Conservation (phyloP, 139 green algal genomes). For the Eudorina sp. region DNA sequence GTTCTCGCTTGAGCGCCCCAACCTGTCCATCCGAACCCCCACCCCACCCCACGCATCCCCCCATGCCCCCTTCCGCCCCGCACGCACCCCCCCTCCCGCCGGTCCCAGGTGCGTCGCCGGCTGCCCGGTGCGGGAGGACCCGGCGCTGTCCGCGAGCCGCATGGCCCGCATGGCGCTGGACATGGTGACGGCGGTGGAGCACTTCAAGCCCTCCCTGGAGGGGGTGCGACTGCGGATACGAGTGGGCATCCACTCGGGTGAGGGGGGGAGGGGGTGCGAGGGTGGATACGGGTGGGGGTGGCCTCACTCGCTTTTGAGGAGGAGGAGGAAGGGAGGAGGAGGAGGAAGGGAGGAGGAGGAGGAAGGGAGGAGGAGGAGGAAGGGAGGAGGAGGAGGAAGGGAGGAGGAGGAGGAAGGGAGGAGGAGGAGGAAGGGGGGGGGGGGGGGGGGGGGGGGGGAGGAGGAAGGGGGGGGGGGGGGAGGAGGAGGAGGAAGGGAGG, state of each 20-base stretch:
- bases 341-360: too few species aligned
- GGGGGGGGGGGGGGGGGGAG: too few species aligned
- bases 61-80: not conserved
- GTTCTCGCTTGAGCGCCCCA: not conserved
- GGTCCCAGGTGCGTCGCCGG: constrained; percentile 22
- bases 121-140: constrained; percentile 14
- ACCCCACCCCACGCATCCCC: not conserved
- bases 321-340: too few species aligned
- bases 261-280: too few species aligned
- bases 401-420: too few species aligned
- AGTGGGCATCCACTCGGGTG: constrained; percentile 32
- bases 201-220: not conserved
- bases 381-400: too few species aligned
- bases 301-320: too few species aligned
- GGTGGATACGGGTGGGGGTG: too few species aligned
- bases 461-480: too few species aligned
- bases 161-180: constrained; percentile 41
- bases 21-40: not conserved
- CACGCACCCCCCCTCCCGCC: not conserved
- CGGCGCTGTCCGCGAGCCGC: not conserved
- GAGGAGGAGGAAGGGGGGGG: too few species aligned
- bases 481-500: too few species aligned
- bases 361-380: too few species aligned
- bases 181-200: constrained; percentile 20
- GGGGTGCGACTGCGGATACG: constrained; percentile 25